A percentile compares a stretch with the other conserved stretches of the same genome.
Evolutionary conservation across 106 monocot genomes (phyloP).

Genomic region (Dendrobium huoshanense): DNA sequence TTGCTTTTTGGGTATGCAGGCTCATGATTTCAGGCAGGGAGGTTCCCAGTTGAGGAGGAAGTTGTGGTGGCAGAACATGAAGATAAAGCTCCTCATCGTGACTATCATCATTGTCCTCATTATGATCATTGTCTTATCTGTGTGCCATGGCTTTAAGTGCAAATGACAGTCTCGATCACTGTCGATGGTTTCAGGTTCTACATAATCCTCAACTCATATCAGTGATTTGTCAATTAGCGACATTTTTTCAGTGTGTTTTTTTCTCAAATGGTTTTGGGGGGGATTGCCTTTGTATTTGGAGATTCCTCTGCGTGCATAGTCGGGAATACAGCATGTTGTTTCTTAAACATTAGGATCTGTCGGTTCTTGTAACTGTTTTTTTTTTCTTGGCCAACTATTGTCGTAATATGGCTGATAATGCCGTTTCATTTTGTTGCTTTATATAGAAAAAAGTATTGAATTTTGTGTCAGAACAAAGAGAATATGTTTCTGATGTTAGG

Average conservation of each 20-base stretch:
- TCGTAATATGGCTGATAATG: neutral
- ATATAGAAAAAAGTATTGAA: too few relatives aligned
- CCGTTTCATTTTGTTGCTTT: too few relatives aligned
- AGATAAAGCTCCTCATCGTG: conserved; percentile 70
- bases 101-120: conserved; percentile 58
- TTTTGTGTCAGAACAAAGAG: too few relatives aligned
- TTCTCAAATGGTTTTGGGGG: too few relatives aligned
- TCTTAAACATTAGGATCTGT: neutral
- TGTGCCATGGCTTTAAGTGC: conserved; percentile 80
- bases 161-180: neutral
- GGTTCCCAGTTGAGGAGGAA: conserved; percentile 56
- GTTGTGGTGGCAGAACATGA: conserved; percentile 86
- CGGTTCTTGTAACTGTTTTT: neutral
- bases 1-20: conserved; percentile 27
- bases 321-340: neutral
- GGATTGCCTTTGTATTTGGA: too few relatives aligned
- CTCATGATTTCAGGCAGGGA: conserved; percentile 60
- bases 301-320: too few relatives aligned
- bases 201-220: neutral
- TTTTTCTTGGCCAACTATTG: neutral
- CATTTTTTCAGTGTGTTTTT: neutral
- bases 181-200: neutral
- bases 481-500: too few relatives aligned
- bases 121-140: conserved; percentile 65
- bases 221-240: neutral